Evolutionary conservation across 2,329 filamentous ascomycete genomes (phyloP).

Genomic region (Drechslerella coelobrocha): DNA sequence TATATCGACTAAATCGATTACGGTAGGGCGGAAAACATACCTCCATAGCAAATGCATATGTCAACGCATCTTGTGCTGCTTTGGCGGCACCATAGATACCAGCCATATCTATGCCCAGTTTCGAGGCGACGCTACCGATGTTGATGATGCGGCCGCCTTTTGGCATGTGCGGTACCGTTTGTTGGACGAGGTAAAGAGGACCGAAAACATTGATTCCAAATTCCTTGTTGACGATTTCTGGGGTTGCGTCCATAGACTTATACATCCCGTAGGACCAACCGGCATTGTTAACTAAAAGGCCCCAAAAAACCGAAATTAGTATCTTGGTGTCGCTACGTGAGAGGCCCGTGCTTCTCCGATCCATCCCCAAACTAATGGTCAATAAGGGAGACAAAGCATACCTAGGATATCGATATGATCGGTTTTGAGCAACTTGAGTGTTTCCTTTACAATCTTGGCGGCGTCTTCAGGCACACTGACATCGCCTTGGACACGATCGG

Average conservation of each 20-base stretch:
- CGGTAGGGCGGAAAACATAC: constrained; percentile 51
- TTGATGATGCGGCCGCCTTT: constrained; percentile 57
- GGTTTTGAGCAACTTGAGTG: constrained; percentile 56
- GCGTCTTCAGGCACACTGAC: constrained; percentile 57
- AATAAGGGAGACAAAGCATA: constrained; percentile 49
- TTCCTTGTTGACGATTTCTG: constrained; percentile 55
- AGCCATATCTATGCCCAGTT: constrained; percentile 43
- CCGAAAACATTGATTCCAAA: constrained; percentile 58
- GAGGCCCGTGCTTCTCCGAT: background rate
- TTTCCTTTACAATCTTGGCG: constrained; percentile 57
- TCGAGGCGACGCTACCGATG: constrained; percentile 55
- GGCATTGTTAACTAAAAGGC: constrained; percentile 59
- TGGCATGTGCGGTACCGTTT: constrained; percentile 58
- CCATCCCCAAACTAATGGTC: background rate
- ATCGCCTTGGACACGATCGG: constrained; percentile 57
- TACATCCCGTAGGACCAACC: constrained; percentile 52
- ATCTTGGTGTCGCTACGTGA: background rate
- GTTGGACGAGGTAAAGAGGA: constrained; percentile 58
- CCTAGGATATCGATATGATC: constrained; percentile 60
- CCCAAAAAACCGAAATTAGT: constrained; percentile 10
- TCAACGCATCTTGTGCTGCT: constrained; percentile 58
- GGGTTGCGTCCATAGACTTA: constrained; percentile 53
- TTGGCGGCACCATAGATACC: constrained; percentile 57
- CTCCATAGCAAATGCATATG: constrained; percentile 57
- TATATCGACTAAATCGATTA: background rate